Evolutionary conservation across 2,329 filamentous ascomycete genomes (phyloP).

Genomic region (Aspergillus awamori): DNA sequence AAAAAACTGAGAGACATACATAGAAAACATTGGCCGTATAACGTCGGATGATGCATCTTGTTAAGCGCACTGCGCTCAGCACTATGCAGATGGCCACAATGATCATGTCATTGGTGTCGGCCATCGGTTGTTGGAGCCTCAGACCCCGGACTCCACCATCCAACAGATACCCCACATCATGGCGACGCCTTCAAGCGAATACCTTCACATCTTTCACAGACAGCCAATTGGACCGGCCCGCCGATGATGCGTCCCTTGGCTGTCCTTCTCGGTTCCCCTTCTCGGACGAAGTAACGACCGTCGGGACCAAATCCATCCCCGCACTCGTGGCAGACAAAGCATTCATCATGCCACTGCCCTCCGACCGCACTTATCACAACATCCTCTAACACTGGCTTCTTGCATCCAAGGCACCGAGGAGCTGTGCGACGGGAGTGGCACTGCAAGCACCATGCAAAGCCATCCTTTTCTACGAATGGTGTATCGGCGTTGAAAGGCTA

Average conservation of each 20-base stretch:
- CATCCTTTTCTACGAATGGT: conserved; percentile 96
- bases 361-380: conserved; percentile 88
- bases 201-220: conserved; percentile 66
- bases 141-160: not conserved
- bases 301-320: conserved; percentile 61
- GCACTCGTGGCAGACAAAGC: conserved; percentile 80
- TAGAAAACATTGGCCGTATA: no score
- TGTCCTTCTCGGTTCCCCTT: conserved; percentile 52
- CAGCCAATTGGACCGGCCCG: conserved; percentile 57
- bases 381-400: conserved; percentile 81
- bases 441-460: conserved; percentile 92
- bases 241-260: conserved; percentile 51
- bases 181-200: conserved; percentile 61
- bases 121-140: conserved; percentile 1
- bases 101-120: not conserved
- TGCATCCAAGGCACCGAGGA: conserved; percentile 85
- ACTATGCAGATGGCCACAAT: not conserved
- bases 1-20: not conserved
- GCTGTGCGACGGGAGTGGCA: conserved; percentile 92
- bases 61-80: not conserved
- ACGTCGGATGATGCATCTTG: not conserved
- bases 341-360: conserved; percentile 89
- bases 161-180: conserved; percentile 4
- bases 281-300: conserved; percentile 64
- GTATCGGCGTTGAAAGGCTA: conserved; percentile 62